Base-by-base conservation (phyloP, 768 basidiomycete species). In the Naganishia antarctica region DNA sequence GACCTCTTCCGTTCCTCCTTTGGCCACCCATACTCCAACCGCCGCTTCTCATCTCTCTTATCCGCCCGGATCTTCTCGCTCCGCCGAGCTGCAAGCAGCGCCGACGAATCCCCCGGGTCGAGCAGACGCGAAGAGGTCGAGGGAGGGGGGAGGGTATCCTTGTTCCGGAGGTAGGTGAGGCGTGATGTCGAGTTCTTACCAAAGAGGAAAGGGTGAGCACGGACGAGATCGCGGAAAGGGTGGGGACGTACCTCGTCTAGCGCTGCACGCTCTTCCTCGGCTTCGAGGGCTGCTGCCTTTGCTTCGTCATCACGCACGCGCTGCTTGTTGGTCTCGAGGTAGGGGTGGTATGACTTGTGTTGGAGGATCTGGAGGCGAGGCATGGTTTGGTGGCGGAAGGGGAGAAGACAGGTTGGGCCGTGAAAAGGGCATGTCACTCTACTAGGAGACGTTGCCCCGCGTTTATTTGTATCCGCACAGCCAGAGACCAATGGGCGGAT, bases 301-400 rank as follows among this genome's bases (percentile, higher is more conserved):
- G 71, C 73, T 68, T 79, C 78, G 68, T 79, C 78, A 51, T 77
- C 73, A 26, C 76, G 65, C 26, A 79, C 78, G 47, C 71, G 66
- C 57, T 77, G 73, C 68, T 79, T 79, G 71, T 79, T 79, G 67
- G 69, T 72, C 61, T 79, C 76, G 8, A 75, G 69, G 48, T 79
- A 79, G 0, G 76, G 76, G 48, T 79, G 78, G 48, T 79, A 79
- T 4, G 76, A 77, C 65, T 79, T 79, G 65, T 79, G 78, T 74
- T 72, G 70, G 5, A 79, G 69, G 64, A 79, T 79, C 63, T 78
- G 75, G 4, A 78, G 68, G 2, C 75, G 73, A 18, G 78, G 78
- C 78, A 77, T 78, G 25, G 23, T 69, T 1, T 25, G 25, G 18
- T 21, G 41, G 23, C 18, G 15, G 37, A 8, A 16, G 37, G 16